A percentile compares a stretch with the other conserved stretches of the same genome.
phyloP scores from a whole-genome alignment of 2,329 filamentous ascomycete genomes.

The Monosporascus sp. region DNA sequence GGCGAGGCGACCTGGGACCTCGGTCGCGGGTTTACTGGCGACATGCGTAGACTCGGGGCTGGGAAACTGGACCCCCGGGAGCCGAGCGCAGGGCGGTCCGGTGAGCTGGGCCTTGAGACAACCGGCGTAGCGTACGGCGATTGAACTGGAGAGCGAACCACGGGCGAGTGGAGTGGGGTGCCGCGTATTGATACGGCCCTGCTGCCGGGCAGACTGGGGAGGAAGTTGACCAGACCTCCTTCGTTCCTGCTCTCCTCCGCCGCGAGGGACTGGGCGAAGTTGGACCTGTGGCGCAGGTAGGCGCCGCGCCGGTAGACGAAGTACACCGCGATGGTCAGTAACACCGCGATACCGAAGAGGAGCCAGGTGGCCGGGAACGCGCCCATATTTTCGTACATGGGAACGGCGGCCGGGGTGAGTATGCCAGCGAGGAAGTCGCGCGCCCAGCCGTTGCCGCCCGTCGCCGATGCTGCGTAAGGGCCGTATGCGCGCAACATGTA shows the following conservation, averaged over 20 bases:
- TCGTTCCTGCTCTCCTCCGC: slow-evolving; percentile 20
- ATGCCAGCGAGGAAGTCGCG: slow-evolving; percentile 70
- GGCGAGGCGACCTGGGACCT: no score
- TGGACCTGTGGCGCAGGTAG: slow-evolving; percentile 52
- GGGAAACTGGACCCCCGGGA: no score
- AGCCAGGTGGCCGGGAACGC: slow-evolving; percentile 53
- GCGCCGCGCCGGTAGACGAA: slow-evolving; percentile 64
- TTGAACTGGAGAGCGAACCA: no score
- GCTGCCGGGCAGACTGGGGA: not conserved
- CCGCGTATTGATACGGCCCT: not conserved
- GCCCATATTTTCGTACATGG: slow-evolving; percentile 57
- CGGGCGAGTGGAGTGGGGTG: not conserved
- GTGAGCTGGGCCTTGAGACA: not conserved
- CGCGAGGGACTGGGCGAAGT: slow-evolving; percentile 60
- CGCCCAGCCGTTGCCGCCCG: slow-evolving; percentile 70
- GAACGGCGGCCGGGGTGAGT: slow-evolving; percentile 62
- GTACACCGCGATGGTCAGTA: slow-evolving; percentile 60
- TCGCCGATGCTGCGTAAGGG: slow-evolving; percentile 68
- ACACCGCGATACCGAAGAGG: slow-evolving; percentile 55
- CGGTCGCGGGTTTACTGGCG: no score
- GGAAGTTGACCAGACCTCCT: not conserved
- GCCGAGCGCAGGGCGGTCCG: not conserved
- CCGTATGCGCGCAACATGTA: slow-evolving; percentile 75
- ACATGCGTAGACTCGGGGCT: no score
- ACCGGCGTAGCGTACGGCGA: not conserved